Evolutionary conservation across 352 stramenopile genomes (phyloP).

Genomic region (Nothophytophthora sp.): DNA sequence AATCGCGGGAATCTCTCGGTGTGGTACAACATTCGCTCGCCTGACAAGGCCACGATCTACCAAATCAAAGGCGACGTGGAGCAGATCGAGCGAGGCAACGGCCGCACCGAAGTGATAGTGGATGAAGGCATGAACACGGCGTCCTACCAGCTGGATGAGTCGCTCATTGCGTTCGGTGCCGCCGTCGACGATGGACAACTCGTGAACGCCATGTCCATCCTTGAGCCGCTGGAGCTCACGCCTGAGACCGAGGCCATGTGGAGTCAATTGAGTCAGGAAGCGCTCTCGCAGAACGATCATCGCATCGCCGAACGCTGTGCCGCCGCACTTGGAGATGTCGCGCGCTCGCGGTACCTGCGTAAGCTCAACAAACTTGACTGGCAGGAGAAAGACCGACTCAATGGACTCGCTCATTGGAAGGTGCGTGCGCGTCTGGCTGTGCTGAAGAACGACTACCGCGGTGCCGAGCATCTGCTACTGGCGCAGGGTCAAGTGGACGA

Average conservation of each 20-base stretch:
- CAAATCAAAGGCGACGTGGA: slow-evolving; percentile 96
- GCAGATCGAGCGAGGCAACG: slow-evolving; percentile 93
- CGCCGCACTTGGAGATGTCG: slow-evolving; percentile 91
- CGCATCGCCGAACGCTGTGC: slow-evolving; percentile 90
- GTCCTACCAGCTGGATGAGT: slow-evolving; percentile 93
- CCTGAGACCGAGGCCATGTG: slow-evolving; percentile 94
- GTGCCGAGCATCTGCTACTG: slow-evolving; percentile 91
- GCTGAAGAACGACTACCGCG: slow-evolving; percentile 91
- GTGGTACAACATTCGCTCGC: slow-evolving; percentile 96
- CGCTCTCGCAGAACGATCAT: slow-evolving; percentile 87
- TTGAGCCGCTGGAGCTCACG: slow-evolving; percentile 91
- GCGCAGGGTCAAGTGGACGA: slow-evolving; percentile 92
- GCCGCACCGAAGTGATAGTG: slow-evolving; percentile 94
- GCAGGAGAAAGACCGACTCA: slow-evolving; percentile 76
- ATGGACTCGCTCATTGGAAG: slow-evolving; percentile 84
- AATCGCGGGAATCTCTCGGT: slow-evolving; percentile 92
- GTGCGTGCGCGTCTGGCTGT: slow-evolving; percentile 83
- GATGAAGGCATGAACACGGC: slow-evolving; percentile 94
- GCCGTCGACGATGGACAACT: slow-evolving; percentile 93
- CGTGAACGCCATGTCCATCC: slow-evolving; percentile 91
- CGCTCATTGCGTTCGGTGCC: slow-evolving; percentile 93
- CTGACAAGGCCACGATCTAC: slow-evolving; percentile 94
- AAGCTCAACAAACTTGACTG: slow-evolving; percentile 92
- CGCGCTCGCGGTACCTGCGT: slow-evolving; percentile 84
- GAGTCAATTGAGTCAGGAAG: slow-evolving; percentile 88